Evolutionary conservation across 345 rosid genomes (phyloP), one percentile per base, ranked within the genome.

Genomic region (Rhizophora apiculata): DNA sequence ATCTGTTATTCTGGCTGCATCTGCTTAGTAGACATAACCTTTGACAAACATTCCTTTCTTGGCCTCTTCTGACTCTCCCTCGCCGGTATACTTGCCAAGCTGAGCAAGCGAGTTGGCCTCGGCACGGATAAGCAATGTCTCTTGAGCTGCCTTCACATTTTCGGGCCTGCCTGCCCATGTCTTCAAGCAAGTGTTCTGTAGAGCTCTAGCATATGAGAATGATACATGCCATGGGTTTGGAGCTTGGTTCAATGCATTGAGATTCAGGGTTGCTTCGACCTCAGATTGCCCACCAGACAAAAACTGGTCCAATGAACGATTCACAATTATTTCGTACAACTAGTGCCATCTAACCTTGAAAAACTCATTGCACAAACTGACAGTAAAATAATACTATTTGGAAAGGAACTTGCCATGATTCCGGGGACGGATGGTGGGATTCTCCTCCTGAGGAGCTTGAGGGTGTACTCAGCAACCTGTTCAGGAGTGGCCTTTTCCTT

Each of bases 241-340:
- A 62, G 80, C 74, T 66, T 94, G 98, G 87, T 94, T 91, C 98
- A 91, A 91, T 0, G 98, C 96, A 65, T 94, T 94, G 76, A 94
- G 82, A 89, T 94, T 94, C 76, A 91, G 77, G 58, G 98, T 94
- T 51, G 98, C 98, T 81, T 94, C 98, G 63, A 91, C 89, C 83
- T 94, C 98, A 13, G 98, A 94, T 84, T 94, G 98, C 52, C 98
- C 98, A 27, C 98, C 98, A 22, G 98, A 94, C 88, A 94, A 81
- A 81, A 94, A 94, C 98, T 94, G 96, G 74, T 39, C 75, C 31
- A 75, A 63, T 11, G 43, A 59, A 70, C 9, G 8, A 37, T 16
- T 62, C 39, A 55, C 31, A 37, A 36, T 61, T 37, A 63, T 36
- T 36, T 26, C 1, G 9, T 21, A 15, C 22, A 56, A 27, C 22